Conservation (phyloP, 129 eudicot genomes). For the Tagetes erecta region DNA sequence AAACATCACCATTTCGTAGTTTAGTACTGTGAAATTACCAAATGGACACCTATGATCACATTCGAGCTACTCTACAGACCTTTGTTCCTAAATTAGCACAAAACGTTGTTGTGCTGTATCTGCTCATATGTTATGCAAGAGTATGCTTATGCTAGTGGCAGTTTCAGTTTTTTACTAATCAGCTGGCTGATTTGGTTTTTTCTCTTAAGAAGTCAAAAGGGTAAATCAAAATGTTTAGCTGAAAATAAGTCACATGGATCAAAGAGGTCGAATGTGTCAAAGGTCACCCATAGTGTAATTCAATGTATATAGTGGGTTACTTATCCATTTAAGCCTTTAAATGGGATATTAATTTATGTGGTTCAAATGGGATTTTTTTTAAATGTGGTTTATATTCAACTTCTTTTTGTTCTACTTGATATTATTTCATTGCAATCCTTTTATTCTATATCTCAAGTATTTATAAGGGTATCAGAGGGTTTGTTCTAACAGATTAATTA, state of each 20-base stretch:
- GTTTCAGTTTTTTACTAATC: neutral
- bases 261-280: neutral
- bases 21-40: neutral
- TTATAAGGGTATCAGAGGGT: neutral
- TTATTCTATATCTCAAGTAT: neutral
- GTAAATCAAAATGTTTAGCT: neutral
- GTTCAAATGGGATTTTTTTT: neutral
- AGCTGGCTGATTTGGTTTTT: neutral
- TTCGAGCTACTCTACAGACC: neutral
- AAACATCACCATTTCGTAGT: constrained; percentile 2
- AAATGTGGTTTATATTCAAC: constrained; percentile 3
- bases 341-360: neutral
- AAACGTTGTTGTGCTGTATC: neutral
- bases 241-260: neutral
- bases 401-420: neutral
- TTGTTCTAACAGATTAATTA: constrained; percentile 19
- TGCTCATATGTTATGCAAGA: neutral
- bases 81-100: constrained; percentile 5
- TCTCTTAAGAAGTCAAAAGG: neutral
- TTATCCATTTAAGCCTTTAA: neutral
- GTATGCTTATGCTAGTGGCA: neutral
- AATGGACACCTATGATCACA: neutral
- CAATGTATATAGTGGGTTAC: neutral
- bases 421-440: neutral
- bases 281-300: neutral